Conservation (phyloP, 768 basidiomycete genomes). For the Amanita polypyramis region DNA sequence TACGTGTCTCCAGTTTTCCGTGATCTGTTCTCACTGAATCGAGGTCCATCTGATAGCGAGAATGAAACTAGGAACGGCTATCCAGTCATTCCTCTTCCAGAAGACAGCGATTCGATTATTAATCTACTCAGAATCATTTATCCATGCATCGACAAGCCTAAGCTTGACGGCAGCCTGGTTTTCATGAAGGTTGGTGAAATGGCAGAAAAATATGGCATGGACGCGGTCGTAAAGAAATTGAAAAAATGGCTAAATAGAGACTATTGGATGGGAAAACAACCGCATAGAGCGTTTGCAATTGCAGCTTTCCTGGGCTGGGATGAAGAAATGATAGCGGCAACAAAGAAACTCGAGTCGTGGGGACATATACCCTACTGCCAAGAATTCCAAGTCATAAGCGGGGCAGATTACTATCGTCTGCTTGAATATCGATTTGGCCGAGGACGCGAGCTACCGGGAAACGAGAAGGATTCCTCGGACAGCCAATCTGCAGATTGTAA, state of each 20-base stretch:
- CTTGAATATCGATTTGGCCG: background rate
- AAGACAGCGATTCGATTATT: constrained; percentile 8
- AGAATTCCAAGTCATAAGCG: constrained; percentile 1
- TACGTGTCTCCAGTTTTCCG: constrained; percentile 21
- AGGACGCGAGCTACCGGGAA: background rate
- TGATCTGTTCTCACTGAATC: constrained; percentile 19
- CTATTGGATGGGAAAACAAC: background rate
- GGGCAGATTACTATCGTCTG: background rate
- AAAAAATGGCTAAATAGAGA: background rate
- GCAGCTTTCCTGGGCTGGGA: background rate
- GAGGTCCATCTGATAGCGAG: constrained; percentile 1
- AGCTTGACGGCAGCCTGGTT: background rate
- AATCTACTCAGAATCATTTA: constrained; percentile 6
- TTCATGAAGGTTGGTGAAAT: background rate
- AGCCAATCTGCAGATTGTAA: too few relatives aligned
- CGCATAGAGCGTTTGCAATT: background rate
- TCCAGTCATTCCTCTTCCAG: constrained; percentile 9
- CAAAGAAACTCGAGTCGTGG: too few relatives aligned
- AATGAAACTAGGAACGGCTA: constrained; percentile 3
- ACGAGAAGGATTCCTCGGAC: background rate
- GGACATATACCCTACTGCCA: background rate
- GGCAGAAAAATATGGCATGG: constrained; percentile 4
- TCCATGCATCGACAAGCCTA: background rate
- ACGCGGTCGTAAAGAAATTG: background rate
- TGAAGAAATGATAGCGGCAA: too few relatives aligned